phyloP scores from a whole-genome alignment of 305 asterid genomes.

The Coffea humblotiana region DNA sequence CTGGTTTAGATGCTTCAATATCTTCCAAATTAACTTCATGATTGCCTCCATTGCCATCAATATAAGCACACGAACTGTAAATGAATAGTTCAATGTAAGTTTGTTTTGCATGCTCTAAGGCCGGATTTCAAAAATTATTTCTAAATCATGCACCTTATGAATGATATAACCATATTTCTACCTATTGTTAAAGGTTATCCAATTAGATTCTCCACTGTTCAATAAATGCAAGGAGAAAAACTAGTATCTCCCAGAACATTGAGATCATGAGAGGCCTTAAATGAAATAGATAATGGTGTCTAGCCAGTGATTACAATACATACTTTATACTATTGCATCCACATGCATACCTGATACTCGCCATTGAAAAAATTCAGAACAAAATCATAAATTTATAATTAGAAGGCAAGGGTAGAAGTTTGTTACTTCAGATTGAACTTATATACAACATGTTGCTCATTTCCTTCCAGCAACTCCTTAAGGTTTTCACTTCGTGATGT shows the following conservation, averaged over 20 bases:
- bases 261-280: not conserved
- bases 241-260: not conserved
- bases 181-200: not conserved
- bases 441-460: constrained; percentile 43
- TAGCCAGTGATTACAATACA: not conserved
- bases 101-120: not conserved
- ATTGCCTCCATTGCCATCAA: constrained; percentile 53
- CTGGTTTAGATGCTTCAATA: constrained; percentile 57
- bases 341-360: not conserved
- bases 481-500: constrained; percentile 59
- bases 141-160: not conserved
- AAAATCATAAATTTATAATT: constrained; percentile 7
- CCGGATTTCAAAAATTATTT: not conserved
- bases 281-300: not conserved
- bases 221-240: not conserved
- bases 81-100: constrained; percentile 6
- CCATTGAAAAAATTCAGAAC: not conserved
- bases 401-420: constrained; percentile 18
- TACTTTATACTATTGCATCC: not conserved
- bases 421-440: constrained; percentile 65
- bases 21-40: constrained; percentile 60
- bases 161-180: not conserved
- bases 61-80: constrained; percentile 66
- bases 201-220: not conserved
- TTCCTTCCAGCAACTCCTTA: constrained; percentile 53